Base-by-base conservation (phyloP, 2,329 filamentous ascomycete genomes). In the Colletotrichum gigasporum region DNA sequence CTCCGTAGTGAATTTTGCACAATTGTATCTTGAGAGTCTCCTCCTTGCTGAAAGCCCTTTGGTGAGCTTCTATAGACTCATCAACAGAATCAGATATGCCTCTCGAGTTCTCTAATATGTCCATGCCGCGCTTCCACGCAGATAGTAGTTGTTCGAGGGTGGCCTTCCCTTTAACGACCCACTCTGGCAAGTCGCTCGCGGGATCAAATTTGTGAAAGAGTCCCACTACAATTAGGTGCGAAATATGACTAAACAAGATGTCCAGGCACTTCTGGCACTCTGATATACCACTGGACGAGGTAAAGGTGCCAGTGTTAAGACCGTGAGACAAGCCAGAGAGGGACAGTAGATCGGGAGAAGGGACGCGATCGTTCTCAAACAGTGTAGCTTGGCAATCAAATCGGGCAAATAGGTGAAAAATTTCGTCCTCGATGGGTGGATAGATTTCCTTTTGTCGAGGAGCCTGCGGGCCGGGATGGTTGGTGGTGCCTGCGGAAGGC, bases 341-440 rank as follows among this genome's bases (percentile, higher is more conserved):
- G 30, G 51, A 42, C 1, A 32, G 37, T 5, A 65, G 37, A 18
- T 22, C 16, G 4, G 65, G 52, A 7, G 34, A 12, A 11, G 65
- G 65, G 4, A 16, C 5, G 4, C 52, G 50, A 2, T 10, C 42
- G 37, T 67, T 57, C 32, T 67, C 42, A 28, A 44, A 65, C n/a
- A 67, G 18, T 22, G 56, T 58, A 12, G 62, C 56, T 16, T 65
- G 62, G 8, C 65, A 14, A 22, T 67, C 65, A 3, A 67, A 52
- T 14, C 63, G 57, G 12, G 34, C 56, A 3, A 65, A 59, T 2
- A 63, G 18, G 35, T 55, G 42, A 26, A 47, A 3, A 18, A 47
- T 28, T 10, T 47, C 42, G 16, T 12, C 4, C 9, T 47, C 42
- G 12, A 47, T 47, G 10, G 3, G 42, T 2, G 42, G 22, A 9